Evolutionary conservation across 2,329 filamentous ascomycete species (phyloP).

Genomic region (Dactylellina parvicollis): DNA sequence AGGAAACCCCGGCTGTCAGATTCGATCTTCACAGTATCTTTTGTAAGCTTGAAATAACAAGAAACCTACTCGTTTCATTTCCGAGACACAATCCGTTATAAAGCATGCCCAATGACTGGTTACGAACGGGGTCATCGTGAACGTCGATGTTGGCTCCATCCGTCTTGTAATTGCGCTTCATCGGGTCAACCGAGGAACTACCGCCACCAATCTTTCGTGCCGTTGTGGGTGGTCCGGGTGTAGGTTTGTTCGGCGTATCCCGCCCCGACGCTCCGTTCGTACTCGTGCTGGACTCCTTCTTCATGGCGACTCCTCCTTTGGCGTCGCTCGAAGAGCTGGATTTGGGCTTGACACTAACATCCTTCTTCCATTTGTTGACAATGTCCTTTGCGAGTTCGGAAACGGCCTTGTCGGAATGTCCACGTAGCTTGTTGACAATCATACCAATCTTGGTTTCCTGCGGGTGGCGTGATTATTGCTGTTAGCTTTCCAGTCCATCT

Average conservation of each 20-base stretch:
- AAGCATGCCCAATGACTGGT: slow-evolving; percentile 87
- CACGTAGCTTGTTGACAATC: slow-evolving; percentile 80
- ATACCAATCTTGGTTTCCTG: slow-evolving; percentile 89
- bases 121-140: slow-evolving; percentile 75
- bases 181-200: slow-evolving; percentile 70
- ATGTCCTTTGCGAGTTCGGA: slow-evolving; percentile 80
- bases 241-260: slow-evolving; percentile 47
- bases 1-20: not conserved
- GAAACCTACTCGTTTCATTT: slow-evolving; percentile 62
- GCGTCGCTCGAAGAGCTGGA: slow-evolving; percentile 63
- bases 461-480: not conserved
- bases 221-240: slow-evolving; percentile 25
- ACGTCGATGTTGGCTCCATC: slow-evolving; percentile 82
- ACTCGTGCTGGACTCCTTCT: slow-evolving; percentile 52
- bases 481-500: not conserved
- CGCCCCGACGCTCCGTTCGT: slow-evolving; percentile 55
- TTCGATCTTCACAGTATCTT: not conserved
- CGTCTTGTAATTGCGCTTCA: slow-evolving; percentile 82
- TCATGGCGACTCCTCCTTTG: slow-evolving; percentile 62
- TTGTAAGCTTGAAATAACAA: not conserved
- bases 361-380: slow-evolving; percentile 85
- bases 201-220: not conserved
- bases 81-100: slow-evolving; percentile 90
- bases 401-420: slow-evolving; percentile 83
- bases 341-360: slow-evolving; percentile 70